phyloP scores from a whole-genome alignment of 2,329 filamentous ascomycete genomes.

The Aspergillus texensis region DNA sequence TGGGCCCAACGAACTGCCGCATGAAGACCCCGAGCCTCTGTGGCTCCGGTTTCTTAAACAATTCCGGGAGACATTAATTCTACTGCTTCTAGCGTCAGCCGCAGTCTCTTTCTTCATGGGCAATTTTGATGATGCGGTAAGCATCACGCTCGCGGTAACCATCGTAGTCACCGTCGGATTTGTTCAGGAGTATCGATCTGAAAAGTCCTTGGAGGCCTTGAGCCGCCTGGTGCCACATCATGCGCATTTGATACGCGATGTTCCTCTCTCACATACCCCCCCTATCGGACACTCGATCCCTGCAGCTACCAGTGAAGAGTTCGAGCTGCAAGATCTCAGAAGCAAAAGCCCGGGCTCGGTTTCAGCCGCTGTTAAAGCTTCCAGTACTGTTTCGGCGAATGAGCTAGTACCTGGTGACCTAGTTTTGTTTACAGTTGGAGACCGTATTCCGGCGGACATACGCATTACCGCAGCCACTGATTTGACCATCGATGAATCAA shows the following conservation, averaged over 20 bases:
- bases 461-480: slow-evolving; percentile 89
- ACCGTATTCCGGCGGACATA: slow-evolving; percentile 94
- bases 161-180: slow-evolving; percentile 97
- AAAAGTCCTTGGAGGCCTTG: slow-evolving; percentile 94
- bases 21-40: slow-evolving; percentile 88
- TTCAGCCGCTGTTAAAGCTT: slow-evolving; percentile 70
- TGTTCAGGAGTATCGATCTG: slow-evolving; percentile 94
- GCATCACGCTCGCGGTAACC: slow-evolving; percentile 92
- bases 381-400: slow-evolving; percentile 81
- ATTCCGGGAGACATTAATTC: slow-evolving; percentile 92
- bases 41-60: slow-evolving; percentile 96
- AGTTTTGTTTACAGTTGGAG: slow-evolving; percentile 91
- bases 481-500: slow-evolving; percentile 93
- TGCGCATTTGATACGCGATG: slow-evolving; percentile 83
- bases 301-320: slow-evolving; percentile 37
- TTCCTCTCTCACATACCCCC: slow-evolving; percentile 28
- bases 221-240: slow-evolving; percentile 93
- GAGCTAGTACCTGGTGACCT: slow-evolving; percentile 91
- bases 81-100: slow-evolving; percentile 87
- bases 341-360: slow-evolving; percentile 54
- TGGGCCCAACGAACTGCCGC: slow-evolving; percentile 91
- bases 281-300: slow-evolving; percentile 26
- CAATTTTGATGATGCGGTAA: slow-evolving; percentile 92
- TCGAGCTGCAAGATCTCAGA: slow-evolving; percentile 54
- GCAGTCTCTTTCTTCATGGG: slow-evolving; percentile 86